Conservation (phyloP, 345 rosid genomes). For the Jatropha curcas region DNA sequence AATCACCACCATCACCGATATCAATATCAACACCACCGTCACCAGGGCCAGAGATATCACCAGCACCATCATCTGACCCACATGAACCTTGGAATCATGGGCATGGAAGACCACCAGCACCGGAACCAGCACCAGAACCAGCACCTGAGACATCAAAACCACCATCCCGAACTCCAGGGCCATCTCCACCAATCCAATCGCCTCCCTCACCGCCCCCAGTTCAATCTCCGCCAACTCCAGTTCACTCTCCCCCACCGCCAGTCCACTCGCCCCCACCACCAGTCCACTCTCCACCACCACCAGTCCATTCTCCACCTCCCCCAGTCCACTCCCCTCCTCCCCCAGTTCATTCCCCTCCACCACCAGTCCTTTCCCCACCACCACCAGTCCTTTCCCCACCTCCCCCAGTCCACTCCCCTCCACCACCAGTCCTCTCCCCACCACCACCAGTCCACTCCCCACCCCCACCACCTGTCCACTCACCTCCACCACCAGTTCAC, state of each 20-base stretch:
- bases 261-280: slow-evolving; percentile 7
- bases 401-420: slow-evolving; percentile 6
- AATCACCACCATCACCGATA: slow-evolving; percentile 3
- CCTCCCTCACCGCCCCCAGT: neutral
- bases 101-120: neutral
- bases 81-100: neutral
- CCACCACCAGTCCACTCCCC: slow-evolving; percentile 16
- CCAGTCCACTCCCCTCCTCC: slow-evolving; percentile 32
- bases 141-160: neutral
- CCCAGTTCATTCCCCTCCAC: slow-evolving; percentile 18
- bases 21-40: slow-evolving; percentile 1
- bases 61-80: too few species aligned
- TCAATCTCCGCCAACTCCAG: slow-evolving; percentile 4
- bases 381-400: slow-evolving; percentile 16
- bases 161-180: too few species aligned
- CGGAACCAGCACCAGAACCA: neutral
- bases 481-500: too few species aligned
- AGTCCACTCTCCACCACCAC: slow-evolving; percentile 19
- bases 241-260: neutral
- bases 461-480: neutral
- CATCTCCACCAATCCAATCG: neutral
- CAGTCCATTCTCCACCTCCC: slow-evolving; percentile 6
- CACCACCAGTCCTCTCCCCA: slow-evolving; percentile 37
- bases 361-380: slow-evolving; percentile 12
- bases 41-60: neutral